phyloP scores from a whole-genome alignment of 2,329 filamentous ascomycete genomes.

The Thielaviopsis ethacetica region DNA sequence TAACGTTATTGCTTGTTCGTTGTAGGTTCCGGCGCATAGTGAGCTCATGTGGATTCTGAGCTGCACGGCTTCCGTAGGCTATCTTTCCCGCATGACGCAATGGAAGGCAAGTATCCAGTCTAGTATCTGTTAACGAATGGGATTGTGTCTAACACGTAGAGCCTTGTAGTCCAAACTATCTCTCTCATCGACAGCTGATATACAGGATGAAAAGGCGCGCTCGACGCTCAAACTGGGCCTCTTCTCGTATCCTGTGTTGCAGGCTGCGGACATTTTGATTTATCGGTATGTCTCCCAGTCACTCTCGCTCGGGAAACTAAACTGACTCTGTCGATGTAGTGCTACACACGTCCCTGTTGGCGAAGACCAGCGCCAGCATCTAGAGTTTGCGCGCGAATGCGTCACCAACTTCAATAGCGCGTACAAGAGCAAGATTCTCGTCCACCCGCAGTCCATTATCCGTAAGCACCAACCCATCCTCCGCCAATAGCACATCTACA shows the following conservation, averaged over 20 bases:
- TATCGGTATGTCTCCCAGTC: slow-evolving; percentile 40
- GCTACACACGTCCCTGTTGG: slow-evolving; percentile 92
- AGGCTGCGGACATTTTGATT: slow-evolving; percentile 85
- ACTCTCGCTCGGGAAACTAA: neutral
- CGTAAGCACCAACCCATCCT: slow-evolving; percentile 30
- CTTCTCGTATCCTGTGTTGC: slow-evolving; percentile 90
- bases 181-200: slow-evolving; percentile 38
- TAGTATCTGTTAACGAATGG: neutral
- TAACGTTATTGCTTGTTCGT: neutral
- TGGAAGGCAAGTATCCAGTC: slow-evolving; percentile 56
- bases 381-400: slow-evolving; percentile 80
- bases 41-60: slow-evolving; percentile 97
- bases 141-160: neutral
- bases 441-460: slow-evolving; percentile 53
- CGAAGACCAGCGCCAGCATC: slow-evolving; percentile 86
- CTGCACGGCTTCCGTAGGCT: slow-evolving; percentile 80
- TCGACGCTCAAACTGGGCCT: slow-evolving; percentile 63
- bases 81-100: slow-evolving; percentile 96
- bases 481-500: neutral
- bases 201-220: slow-evolving; percentile 42
- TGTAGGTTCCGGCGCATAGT: slow-evolving; percentile 56
- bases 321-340: slow-evolving; percentile 22
- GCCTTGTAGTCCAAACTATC: slow-evolving; percentile 53
- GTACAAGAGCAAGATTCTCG: slow-evolving; percentile 43
- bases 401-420: slow-evolving; percentile 74